phyloP scores from a whole-genome alignment of 371 early-diverging fungal genomes.

The Mucor plumbeus region DNA sequence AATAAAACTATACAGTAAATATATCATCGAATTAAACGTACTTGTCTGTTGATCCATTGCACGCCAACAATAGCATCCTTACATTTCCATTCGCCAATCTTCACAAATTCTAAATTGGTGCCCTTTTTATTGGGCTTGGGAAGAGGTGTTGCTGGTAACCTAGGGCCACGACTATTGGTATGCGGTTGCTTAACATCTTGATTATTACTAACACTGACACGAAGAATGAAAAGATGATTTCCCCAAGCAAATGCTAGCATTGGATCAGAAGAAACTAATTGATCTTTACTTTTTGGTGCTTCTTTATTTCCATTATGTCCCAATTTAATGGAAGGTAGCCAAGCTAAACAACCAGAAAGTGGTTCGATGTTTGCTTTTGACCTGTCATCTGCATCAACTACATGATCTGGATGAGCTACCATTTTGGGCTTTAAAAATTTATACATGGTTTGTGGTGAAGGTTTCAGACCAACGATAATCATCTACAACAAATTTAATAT shows the following conservation, averaged over 20 bases:
- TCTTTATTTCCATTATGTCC: conserved; percentile 20
- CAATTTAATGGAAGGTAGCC: conserved; percentile 64
- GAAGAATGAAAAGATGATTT: conserved; percentile 61
- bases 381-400: conserved; percentile 13
- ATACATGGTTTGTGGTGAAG: conserved; percentile 72
- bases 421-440: conserved; percentile 64
- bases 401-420: conserved; percentile 1
- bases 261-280: conserved; percentile 45
- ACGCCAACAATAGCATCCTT: conserved; percentile 72
- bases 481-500: conserved; percentile 44
- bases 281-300: conserved; percentile 27
- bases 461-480: conserved; percentile 77
- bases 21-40: conserved; percentile 23
- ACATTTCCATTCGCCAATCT: conserved; percentile 65
- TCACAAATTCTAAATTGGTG: conserved; percentile 54
- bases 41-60: conserved; percentile 80
- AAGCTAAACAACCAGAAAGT: conserved; percentile 65
- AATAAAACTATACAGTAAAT: neutral
- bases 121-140: conserved; percentile 38
- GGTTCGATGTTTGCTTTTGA: conserved; percentile 38
- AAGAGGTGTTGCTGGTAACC: conserved; percentile 7
- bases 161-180: conserved; percentile 2
- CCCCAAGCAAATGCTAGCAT: conserved; percentile 73
- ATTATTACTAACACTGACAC: conserved; percentile 41
- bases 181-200: conserved; percentile 1